A percentile compares a stretch with the other conserved stretches of the same genome.
phyloP scores from a whole-genome alignment of 108 stramenopile genomes.

The Schizochytrium sp. region DNA sequence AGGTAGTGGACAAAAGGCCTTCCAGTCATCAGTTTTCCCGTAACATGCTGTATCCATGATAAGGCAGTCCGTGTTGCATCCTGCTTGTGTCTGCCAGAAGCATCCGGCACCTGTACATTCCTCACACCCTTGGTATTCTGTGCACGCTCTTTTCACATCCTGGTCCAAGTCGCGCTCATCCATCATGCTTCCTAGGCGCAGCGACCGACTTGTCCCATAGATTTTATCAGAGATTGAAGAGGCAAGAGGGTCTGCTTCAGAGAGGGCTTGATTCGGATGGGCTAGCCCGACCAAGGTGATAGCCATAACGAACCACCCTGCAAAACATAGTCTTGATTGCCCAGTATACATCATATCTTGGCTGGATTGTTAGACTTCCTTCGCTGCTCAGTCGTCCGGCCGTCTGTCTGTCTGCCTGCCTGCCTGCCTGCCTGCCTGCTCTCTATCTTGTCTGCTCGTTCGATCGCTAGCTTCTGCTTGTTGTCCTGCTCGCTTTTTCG shows the following conservation, averaged over 20 bases:
- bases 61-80: neutral
- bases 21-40: conserved; percentile 4
- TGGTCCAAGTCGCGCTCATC: no score
- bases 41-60: neutral
- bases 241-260: no score
- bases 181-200: no score
- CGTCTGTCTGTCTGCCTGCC: neutral
- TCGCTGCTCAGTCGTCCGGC: no score
- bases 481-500: neutral
- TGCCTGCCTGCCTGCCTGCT: neutral
- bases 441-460: neutral
- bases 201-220: no score
- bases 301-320: no score
- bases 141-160: neutral
- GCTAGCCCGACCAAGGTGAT: no score
- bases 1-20: neutral
- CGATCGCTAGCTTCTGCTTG: neutral
- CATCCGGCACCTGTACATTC: neutral
- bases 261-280: no score
- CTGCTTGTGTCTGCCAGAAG: conserved; percentile 13
- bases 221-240: no score
- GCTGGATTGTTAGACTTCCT: no score
- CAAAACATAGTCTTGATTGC: no score
- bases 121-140: neutral
- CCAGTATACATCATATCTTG: no score